Evolutionary conservation across 2,329 filamentous ascomycete genomes (phyloP).

Genomic region (Fusarium poae): DNA sequence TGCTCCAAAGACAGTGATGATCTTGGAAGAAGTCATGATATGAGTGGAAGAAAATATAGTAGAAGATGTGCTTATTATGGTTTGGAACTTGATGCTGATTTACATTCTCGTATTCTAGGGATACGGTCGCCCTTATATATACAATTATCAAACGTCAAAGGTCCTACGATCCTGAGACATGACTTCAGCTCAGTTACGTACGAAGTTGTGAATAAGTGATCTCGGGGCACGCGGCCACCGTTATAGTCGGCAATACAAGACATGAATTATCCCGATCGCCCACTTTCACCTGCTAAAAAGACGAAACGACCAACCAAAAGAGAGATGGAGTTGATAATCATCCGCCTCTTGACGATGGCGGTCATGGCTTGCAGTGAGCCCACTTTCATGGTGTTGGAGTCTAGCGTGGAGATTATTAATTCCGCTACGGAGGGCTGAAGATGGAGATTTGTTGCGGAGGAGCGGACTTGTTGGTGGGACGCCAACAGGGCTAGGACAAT

Average conservation of each 20-base stretch:
- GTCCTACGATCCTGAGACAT: slow-evolving; percentile 2
- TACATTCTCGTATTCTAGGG: neutral
- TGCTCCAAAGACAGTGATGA: slow-evolving; percentile 52
- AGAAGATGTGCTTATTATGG: slow-evolving; percentile 7
- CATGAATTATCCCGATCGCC: slow-evolving; percentile 34
- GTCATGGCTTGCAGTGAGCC: slow-evolving; percentile 39
- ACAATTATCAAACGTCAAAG: slow-evolving; percentile 14
- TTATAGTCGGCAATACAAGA: slow-evolving; percentile 24
- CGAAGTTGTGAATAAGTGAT: slow-evolving; percentile 24
- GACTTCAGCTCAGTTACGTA: slow-evolving; percentile 3
- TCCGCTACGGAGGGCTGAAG: slow-evolving; percentile 13
- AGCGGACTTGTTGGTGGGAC: slow-evolving; percentile 41
- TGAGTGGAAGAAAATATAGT: neutral
- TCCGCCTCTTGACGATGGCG: neutral
- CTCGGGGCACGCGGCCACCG: slow-evolving; percentile 15
- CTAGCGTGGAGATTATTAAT: slow-evolving; percentile 45
- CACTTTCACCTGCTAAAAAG: neutral
- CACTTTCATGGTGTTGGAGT: slow-evolving; percentile 6
- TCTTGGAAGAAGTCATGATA: slow-evolving; percentile 47
- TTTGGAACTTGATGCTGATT: slow-evolving; percentile 26
- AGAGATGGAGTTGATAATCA: slow-evolving; percentile 39
- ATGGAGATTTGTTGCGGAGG: slow-evolving; percentile 29
- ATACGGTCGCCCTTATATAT: slow-evolving; percentile 33
- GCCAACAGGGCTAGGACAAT: neutral
- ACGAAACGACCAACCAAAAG: slow-evolving; percentile 17